Percentiles rank a stretch among this genome's conserved stretches.
Conservation (phyloP, 2,329 filamentous ascomycete species). For the Penicillium rolfsii region DNA sequence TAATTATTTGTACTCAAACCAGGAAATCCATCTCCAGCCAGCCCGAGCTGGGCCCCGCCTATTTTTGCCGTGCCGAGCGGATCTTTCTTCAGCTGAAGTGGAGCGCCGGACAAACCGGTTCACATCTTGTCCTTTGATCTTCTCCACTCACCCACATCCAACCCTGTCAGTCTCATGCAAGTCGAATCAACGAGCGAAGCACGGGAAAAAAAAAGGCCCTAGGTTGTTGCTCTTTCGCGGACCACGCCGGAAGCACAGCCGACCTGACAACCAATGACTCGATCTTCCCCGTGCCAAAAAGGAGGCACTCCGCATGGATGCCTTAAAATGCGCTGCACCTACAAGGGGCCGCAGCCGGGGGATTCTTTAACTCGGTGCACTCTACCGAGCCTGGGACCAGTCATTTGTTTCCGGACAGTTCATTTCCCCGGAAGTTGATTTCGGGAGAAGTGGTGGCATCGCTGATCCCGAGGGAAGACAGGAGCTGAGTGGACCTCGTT, state of each 20-base stretch:
- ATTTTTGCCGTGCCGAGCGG: conserved; percentile 5
- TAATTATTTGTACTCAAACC: neutral
- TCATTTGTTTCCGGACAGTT: neutral
- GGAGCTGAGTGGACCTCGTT: conserved; percentile 17
- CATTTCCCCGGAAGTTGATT: conserved; percentile 3
- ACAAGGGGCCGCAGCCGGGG: neutral
- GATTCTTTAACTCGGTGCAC: neutral
- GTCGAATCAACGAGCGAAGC: conserved; percentile 14
- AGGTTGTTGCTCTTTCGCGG: conserved; percentile 13
- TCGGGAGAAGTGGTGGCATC: conserved; percentile 11
- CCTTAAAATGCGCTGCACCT: neutral
- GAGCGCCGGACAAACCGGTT: conserved; percentile 3
- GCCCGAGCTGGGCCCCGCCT: neutral
- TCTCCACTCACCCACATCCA: conserved; percentile 1
- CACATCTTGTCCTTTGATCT: neutral
- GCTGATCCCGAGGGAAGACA: conserved; percentile 6
- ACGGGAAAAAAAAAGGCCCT: neutral
- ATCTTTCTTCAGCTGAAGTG: conserved; percentile 6
- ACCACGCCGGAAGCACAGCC: conserved; percentile 14
- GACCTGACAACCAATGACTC: neutral
- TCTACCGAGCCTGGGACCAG: neutral
- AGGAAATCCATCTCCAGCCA: neutral
- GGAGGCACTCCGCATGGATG: conserved; percentile 1
- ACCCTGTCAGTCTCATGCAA: conserved; percentile 23
- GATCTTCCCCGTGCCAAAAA: neutral